A percentile compares a stretch with the other conserved stretches of the same genome.
Evolutionary conservation across 345 rosid genomes (phyloP).

Genomic region (Gossypium thurberi): DNA sequence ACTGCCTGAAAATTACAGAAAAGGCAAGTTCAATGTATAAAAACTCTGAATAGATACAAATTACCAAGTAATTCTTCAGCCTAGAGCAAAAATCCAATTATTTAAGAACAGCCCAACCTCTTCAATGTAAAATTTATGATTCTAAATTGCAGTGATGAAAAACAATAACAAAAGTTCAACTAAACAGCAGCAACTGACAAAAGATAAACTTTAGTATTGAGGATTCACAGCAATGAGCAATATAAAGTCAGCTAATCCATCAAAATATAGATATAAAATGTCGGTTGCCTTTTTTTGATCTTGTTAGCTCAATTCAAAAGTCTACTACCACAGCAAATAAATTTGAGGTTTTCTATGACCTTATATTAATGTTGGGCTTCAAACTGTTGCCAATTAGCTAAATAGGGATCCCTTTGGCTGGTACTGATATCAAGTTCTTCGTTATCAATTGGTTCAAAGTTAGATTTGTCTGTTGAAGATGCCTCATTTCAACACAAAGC

Average conservation of each 20-base stretch:
- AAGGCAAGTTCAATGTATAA: not conserved
- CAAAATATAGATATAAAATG: not conserved
- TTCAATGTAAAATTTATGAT: not conserved
- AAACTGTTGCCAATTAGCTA: not conserved
- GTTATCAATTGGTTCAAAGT: not conserved
- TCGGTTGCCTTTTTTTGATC: not conserved
- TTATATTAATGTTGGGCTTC: not conserved
- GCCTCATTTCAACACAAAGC: not conserved
- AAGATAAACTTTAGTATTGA: not conserved
- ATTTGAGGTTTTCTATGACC: not conserved
- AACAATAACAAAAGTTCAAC: not conserved
- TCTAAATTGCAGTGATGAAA: not conserved
- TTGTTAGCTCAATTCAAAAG: not conserved
- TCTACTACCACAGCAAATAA: not conserved
- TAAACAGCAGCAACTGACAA: not conserved
- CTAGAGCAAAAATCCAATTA: not conserved
- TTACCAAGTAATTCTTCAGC: not conserved
- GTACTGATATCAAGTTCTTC: not conserved
- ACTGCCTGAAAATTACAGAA: slow-evolving; percentile 51
- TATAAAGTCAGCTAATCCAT: not conserved
- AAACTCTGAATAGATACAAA: slow-evolving; percentile 1
- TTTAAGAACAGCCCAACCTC: not conserved
- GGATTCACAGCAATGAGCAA: not conserved
- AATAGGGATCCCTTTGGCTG: not conserved
- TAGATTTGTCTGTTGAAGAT: not conserved